Conservation (phyloP, 805 yeast genomes). For the Torulaspora gathmanii region DNA sequence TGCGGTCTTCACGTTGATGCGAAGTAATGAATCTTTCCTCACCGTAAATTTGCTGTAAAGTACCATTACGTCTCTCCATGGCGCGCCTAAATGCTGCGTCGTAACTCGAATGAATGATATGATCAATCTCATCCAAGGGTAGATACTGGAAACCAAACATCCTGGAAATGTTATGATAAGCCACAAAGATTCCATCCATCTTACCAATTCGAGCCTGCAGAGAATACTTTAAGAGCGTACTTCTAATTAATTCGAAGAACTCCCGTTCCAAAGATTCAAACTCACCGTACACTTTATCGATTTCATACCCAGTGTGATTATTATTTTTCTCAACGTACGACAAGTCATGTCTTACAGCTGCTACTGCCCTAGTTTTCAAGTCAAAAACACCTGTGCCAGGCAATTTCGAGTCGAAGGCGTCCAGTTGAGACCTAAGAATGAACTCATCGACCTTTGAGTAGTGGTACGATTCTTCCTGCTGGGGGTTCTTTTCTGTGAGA, state of each 20-base stretch:
- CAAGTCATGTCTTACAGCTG: constrained; percentile 76
- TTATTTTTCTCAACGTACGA: constrained; percentile 50
- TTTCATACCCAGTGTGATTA: constrained; percentile 62
- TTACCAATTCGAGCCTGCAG: constrained; percentile 91
- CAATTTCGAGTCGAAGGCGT: constrained; percentile 66
- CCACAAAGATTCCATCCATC: constrained; percentile 94
- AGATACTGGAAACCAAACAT: constrained; percentile 90
- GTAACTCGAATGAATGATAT: constrained; percentile 49
- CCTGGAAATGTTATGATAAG: constrained; percentile 76
- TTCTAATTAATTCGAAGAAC: constrained; percentile 63
- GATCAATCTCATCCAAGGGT: constrained; percentile 69
- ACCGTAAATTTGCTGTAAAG: constrained; percentile 21
- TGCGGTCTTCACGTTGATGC: constrained; percentile 21
- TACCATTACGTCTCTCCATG: constrained; percentile 15
- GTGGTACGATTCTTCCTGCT: constrained; percentile 49
- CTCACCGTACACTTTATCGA: constrained; percentile 55
- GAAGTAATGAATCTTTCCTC: constrained; percentile 21
- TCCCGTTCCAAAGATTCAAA: constrained; percentile 84
- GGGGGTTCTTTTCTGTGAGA: constrained; percentile 33
- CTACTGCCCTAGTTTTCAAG: constrained; percentile 84
- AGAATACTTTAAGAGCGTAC: constrained; percentile 77
- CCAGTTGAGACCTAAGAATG: constrained; percentile 84
- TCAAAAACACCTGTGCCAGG: constrained; percentile 94
- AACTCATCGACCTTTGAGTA: constrained; percentile 67
- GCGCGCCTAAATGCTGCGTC: constrained; percentile 17